Evolutionary conservation across 179 eudicot species (phyloP), one percentile per base, ranked within the genome.

Genomic region (Vitellaria paradoxa): DNA sequence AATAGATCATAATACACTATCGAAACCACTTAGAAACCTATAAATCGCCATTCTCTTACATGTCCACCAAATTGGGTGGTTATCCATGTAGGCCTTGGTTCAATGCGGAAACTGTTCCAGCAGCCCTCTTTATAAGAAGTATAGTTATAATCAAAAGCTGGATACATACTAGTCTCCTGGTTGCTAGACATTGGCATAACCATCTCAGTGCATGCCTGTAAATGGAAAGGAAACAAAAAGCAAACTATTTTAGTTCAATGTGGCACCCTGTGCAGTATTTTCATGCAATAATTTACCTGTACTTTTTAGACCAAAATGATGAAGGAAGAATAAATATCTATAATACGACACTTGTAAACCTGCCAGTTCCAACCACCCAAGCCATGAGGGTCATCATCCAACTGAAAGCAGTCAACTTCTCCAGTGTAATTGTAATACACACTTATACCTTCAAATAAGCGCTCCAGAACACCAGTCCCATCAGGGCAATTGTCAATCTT

Each of bases 131-230:
- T 76, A 70, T 84, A 88, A 70, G 86, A 83, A 57, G 91, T 83
- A 82, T 84, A 86, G 77, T 90, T 91, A 79, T 65, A 94, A 72
- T 76, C 79, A 82, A 75, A 94, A 40, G 85, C 57, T 68, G 86
- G 89, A 88, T 91, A 94, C 96, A 94, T 94, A 81, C 98, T 94
- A 23, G 82, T 85, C 17, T 84, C 68, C 52, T 70, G 86, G 80
- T 82, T 87, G 49, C 93, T 92, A 12, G 97, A 84, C 87, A 88
- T 86, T 76, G 98, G 97, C 98, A 94, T 94, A 60, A 94, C 90
- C 98, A 94, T 94, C 87, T 94, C 98, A 26, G 97, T 91, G 83
- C 98, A 94, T 66, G 97, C 98, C 98, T 94, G 84, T 59, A 77
- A 83, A 78, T 20, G 65, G 57, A 77, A 65, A 23, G 68, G 30